phyloP scores from a whole-genome alignment of 345 rosid species.

The Stellera chamaejasme region DNA sequence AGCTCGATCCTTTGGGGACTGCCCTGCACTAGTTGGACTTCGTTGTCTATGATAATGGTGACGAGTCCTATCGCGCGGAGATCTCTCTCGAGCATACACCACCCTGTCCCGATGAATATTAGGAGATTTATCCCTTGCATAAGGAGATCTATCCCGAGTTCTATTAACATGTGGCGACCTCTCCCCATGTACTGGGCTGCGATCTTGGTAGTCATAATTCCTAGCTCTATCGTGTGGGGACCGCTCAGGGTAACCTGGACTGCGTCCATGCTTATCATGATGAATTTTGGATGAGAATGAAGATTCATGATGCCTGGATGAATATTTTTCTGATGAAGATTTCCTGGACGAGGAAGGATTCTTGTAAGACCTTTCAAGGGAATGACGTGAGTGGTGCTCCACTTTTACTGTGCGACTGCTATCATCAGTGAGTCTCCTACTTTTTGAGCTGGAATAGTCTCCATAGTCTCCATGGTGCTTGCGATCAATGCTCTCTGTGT shows the following conservation, averaged over 20 bases:
- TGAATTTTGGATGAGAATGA: slow-evolving; percentile 55
- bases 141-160: slow-evolving; percentile 57
- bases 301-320: slow-evolving; percentile 69
- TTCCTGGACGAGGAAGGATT: slow-evolving; percentile 60
- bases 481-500: slow-evolving; percentile 58
- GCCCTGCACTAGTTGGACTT: slow-evolving; percentile 66
- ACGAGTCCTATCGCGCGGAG: slow-evolving; percentile 67
- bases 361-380: slow-evolving; percentile 50
- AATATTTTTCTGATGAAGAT: slow-evolving; percentile 53
- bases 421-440: slow-evolving; percentile 77
- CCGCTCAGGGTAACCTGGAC: slow-evolving; percentile 68
- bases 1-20: slow-evolving; percentile 51
- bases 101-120: slow-evolving; percentile 31
- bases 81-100: slow-evolving; percentile 45
- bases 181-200: slow-evolving; percentile 60
- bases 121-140: slow-evolving; percentile 37
- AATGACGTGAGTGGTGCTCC: slow-evolving; percentile 58
- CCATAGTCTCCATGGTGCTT: slow-evolving; percentile 52
- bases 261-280: slow-evolving; percentile 68
- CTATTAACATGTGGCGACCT: slow-evolving; percentile 41
- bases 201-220: slow-evolving; percentile 52
- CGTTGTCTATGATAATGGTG: slow-evolving; percentile 61
- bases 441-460: slow-evolving; percentile 59
- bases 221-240: slow-evolving; percentile 66
- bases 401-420: slow-evolving; percentile 40